Conservation (phyloP, 176 grass and related monocot species). For the Cenchrus americanus region DNA sequence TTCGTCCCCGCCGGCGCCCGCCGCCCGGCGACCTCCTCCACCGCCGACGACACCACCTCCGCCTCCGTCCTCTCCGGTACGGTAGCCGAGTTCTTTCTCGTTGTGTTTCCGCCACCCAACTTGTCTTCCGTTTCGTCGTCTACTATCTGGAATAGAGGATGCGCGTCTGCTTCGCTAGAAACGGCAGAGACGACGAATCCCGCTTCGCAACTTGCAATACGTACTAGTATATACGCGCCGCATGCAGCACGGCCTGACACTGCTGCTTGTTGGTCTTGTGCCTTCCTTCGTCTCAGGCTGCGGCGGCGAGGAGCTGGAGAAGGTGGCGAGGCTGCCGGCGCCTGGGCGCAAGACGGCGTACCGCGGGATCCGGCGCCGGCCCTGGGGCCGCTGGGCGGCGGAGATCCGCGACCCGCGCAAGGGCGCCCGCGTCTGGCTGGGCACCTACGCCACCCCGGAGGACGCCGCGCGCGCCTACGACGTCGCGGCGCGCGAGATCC, state of each 20-base stretch:
- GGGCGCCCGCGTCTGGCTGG: slow-evolving; percentile 83
- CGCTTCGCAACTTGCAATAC: too few relatives aligned
- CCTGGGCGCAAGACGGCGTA: slow-evolving; percentile 65
- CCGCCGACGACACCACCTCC: neutral
- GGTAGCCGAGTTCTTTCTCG: too few relatives aligned
- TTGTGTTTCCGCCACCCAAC: neutral
- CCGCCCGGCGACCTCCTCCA: neutral
- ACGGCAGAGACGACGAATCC: too few relatives aligned
- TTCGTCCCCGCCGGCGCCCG: slow-evolving; percentile 24
- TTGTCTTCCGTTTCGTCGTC: neutral
- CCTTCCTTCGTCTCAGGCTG: neutral
- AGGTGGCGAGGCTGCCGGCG: slow-evolving; percentile 11
- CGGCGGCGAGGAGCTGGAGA: neutral
- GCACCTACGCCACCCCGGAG: slow-evolving; percentile 79
- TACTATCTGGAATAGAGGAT: too few relatives aligned
- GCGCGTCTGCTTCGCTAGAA: too few relatives aligned
- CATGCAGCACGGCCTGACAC: too few relatives aligned
- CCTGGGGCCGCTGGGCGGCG: slow-evolving; percentile 89
- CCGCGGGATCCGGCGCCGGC: slow-evolving; percentile 73
- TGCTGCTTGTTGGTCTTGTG: too few relatives aligned
- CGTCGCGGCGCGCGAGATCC: slow-evolving; percentile 66
- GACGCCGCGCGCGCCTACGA: slow-evolving; percentile 83
- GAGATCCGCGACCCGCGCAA: slow-evolving; percentile 91
- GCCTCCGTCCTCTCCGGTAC: slow-evolving; percentile 13
- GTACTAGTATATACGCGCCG: too few relatives aligned